These are phyloP conservation scores for Castanea crenata DNA, from an alignment of 306 rosid genomes.

Conservation along the genomic window DNA sequence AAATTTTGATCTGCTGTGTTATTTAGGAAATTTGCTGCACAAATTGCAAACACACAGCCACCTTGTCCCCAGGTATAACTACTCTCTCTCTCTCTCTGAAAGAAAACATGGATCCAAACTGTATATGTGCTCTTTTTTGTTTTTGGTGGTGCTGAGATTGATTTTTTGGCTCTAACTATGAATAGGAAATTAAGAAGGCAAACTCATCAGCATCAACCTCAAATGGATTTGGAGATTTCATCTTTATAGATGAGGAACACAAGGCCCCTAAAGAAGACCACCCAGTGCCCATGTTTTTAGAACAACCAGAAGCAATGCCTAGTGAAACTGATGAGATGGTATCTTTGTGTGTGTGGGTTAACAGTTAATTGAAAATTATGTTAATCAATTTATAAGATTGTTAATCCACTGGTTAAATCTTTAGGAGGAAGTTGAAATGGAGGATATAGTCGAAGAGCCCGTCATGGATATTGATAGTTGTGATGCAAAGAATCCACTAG, in stretches of 20 bases:
- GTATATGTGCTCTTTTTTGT: not conserved
- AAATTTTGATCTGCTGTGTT: constrained; percentile 12
- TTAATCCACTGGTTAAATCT: not conserved
- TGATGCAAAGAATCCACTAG: constrained; percentile 69
- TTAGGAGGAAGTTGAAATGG: constrained; percentile 93
- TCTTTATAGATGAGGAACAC: constrained; percentile 74
- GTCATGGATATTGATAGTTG: constrained; percentile 64
- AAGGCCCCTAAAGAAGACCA: constrained; percentile 52
- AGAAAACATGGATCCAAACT: not conserved
- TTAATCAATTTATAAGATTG: constrained; percentile 7
- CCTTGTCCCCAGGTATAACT: constrained; percentile 47
- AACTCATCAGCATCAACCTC: constrained; percentile 29
- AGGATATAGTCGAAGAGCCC: constrained; percentile 70
- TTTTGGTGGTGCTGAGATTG: constrained; percentile 8
- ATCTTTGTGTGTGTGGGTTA: constrained; percentile 7
- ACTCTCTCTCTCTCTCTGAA: constrained; percentile 7
- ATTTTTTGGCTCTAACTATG: constrained; percentile 11
- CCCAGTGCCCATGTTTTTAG: constrained; percentile 89
- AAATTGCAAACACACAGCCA: constrained; percentile 58
- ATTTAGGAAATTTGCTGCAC: constrained; percentile 78
- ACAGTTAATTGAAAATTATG: constrained; percentile 6
- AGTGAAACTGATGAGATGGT: constrained; percentile 63
- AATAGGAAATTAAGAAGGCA: constrained; percentile 52
- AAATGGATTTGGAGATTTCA: constrained; percentile 62
- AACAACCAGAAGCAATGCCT: constrained; percentile 36